Conservation (phyloP, 768 basidiomycete genomes). For the Amanita molliuscula region DNA sequence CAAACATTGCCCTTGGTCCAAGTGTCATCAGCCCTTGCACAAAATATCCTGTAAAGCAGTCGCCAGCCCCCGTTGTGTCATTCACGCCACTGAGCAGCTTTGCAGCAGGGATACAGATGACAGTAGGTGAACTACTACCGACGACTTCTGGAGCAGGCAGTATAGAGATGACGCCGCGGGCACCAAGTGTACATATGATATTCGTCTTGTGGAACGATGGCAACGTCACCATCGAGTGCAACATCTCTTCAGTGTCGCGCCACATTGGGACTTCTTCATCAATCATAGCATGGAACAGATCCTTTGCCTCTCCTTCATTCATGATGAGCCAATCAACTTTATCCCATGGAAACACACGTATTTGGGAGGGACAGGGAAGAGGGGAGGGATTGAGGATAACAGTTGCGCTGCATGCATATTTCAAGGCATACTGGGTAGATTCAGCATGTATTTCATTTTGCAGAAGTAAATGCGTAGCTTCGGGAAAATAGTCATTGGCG, state of each 20-base stretch:
- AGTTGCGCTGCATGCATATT: constrained; percentile 14
- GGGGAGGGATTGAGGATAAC: constrained; percentile 53
- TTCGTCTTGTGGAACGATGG: constrained; percentile 25
- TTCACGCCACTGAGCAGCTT: constrained; percentile 25
- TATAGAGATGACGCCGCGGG: constrained; percentile 36
- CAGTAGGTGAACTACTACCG: constrained; percentile 11
- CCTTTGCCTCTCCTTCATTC: constrained; percentile 39
- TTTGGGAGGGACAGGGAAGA: constrained; percentile 29
- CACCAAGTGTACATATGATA: constrained; percentile 48
- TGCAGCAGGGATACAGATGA: constrained; percentile 37
- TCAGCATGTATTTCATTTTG: constrained; percentile 47
- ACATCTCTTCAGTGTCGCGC: constrained; percentile 9
- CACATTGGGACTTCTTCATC: background rate
- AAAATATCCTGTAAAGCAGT: constrained; percentile 55
- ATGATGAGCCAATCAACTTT: constrained; percentile 45
- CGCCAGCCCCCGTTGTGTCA: constrained; percentile 58
- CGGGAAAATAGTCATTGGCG: background rate
- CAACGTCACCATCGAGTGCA: constrained; percentile 14
- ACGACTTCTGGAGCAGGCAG: constrained; percentile 19
- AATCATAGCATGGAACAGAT: constrained; percentile 20
- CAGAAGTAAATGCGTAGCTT: constrained; percentile 38
- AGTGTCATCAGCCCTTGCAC: constrained; percentile 43
- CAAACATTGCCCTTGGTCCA: constrained; percentile 14
- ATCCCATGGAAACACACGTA: constrained; percentile 38
- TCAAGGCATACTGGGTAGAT: constrained; percentile 28